Base-by-base conservation (phyloP, 1,284 basidiomycete genomes). In the Cryptococcus sp. region DNA sequence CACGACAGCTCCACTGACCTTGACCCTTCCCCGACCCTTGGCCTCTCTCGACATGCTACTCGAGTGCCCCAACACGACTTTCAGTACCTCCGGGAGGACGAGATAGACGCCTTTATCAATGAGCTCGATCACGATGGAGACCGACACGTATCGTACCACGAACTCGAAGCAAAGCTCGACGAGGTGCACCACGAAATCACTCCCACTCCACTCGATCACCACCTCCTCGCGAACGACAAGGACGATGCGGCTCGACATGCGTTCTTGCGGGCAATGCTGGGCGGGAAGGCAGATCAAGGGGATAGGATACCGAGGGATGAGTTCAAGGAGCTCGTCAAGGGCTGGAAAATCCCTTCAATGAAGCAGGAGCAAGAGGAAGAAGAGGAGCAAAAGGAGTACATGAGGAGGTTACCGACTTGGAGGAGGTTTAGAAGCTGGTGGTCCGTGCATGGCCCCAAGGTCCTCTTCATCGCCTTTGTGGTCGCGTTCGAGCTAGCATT, bases 61-160 rank as follows among this genome's bases (percentile, higher is more conserved):
- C 24, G 26, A 12, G 40, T 42, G 16, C 44, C 44, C 19, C 44
- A 45, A 23, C 44, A 53, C 31, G 33, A 44, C 19, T 23, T 52
- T 16, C 21, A 23, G n/a, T 47, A 52, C 2, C 47, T 63, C 22
- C 50, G 26, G 23, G 54, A 59, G 24, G 54, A 57, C 1, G 62
- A 63, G 49, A 56, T 63, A 48, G 45, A 53, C 16, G 34, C 47
- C 3, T 61, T 63, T 32, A 40, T 63, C 18, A 56, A 61, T 43
- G 56, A 57, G 23, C 53, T 63, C 21, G 56, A 63, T 39, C 51
- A 58, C 45, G 58, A 63, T 45, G 45, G 47, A 4, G 59, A 63
- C 37, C 58, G 62, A 6, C 9, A 38, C 12, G 60, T 63, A 49
- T 28, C 25, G 22, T 63, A 56, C 34, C 22, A 37, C 10, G 62